These are phyloP conservation scores for Cercospora sojina DNA, from an alignment of 2,329 filamentous ascomycete genomes.

Conservation along the genomic window DNA sequence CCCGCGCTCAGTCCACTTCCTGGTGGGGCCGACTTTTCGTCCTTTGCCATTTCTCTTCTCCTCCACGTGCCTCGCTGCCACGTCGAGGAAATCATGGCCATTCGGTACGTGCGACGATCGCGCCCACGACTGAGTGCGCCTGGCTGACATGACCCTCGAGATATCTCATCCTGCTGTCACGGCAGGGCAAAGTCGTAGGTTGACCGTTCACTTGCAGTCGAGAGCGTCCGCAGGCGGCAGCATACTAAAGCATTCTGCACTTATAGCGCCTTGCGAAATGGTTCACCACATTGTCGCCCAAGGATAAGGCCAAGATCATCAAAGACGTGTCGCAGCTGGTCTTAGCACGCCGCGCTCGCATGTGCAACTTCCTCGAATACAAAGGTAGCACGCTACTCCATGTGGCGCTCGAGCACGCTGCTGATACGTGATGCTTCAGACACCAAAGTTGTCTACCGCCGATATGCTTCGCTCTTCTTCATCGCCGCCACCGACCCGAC, in stretches of 20 bases:
- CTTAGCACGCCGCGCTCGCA: slow-evolving; percentile 89
- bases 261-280: slow-evolving; percentile 93
- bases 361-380: slow-evolving; percentile 99
- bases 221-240: slow-evolving; percentile 19
- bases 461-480: slow-evolving; percentile 98
- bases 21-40: slow-evolving; percentile 5
- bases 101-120: slow-evolving; percentile 47
- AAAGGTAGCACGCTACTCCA: slow-evolving; percentile 64
- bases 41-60: slow-evolving; percentile 4
- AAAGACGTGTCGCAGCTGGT: slow-evolving; percentile 99
- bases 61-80: slow-evolving; percentile 8
- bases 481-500: slow-evolving; percentile 96
- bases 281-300: slow-evolving; percentile 97
- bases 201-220: not conserved
- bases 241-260: slow-evolving; percentile 17
- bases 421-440: slow-evolving; percentile 55
- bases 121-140: not conserved
- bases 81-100: slow-evolving; percentile 47
- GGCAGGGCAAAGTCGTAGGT: slow-evolving; percentile 98
- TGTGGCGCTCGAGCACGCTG: slow-evolving; percentile 4
- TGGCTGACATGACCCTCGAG: slow-evolving; percentile 50
- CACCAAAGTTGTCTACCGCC: slow-evolving; percentile 97
- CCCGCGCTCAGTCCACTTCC: not conserved
- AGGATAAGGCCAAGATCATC: slow-evolving; percentile 99
- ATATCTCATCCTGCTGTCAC: slow-evolving; percentile 94